Percentiles rank a stretch among this genome's conserved stretches.
These are phyloP conservation scores for Linnemannia zychae DNA, from an alignment of 192 early-diverging fungal genomes.

Conservation along the genomic window DNA sequence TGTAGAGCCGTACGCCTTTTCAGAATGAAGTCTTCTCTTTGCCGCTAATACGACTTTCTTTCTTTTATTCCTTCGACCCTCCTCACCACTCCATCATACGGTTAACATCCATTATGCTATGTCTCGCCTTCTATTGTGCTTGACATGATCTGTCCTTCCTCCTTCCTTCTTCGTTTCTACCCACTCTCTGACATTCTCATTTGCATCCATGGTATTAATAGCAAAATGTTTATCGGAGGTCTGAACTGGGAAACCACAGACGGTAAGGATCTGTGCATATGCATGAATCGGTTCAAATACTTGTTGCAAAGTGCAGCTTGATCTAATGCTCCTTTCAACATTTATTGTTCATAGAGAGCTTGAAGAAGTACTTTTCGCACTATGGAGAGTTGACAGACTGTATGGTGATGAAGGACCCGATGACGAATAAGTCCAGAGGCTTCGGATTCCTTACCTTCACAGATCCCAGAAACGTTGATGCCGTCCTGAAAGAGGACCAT, in stretches of 20 bases:
- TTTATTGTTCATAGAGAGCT: constrained; percentile 70
- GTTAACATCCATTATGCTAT: background rate
- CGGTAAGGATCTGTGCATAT: constrained; percentile 67
- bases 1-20: constrained; percentile 19
- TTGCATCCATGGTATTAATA: constrained; percentile 38
- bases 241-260: constrained; percentile 88
- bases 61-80: background rate
- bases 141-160: constrained; percentile 25
- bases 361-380: constrained; percentile 76
- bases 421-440: constrained; percentile 77
- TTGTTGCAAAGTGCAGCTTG: background rate
- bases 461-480: constrained; percentile 71
- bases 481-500: constrained; percentile 76
- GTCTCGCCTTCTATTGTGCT: background rate
- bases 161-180: constrained; percentile 31
- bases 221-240: constrained; percentile 87
- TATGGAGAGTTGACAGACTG: constrained; percentile 82
- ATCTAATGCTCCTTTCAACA: constrained; percentile 3
- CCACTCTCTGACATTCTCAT: background rate
- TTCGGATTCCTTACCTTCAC: constrained; percentile 86
- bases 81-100: background rate
- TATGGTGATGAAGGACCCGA: constrained; percentile 81
- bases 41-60: constrained; percentile 7
- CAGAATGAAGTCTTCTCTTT: constrained; percentile 13
- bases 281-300: background rate